Percentiles rank a stretch among this genome's conserved stretches.
phyloP scores from a whole-genome alignment of 2,329 filamentous ascomycete genomes.

The Aureobasidium mangrovei region DNA sequence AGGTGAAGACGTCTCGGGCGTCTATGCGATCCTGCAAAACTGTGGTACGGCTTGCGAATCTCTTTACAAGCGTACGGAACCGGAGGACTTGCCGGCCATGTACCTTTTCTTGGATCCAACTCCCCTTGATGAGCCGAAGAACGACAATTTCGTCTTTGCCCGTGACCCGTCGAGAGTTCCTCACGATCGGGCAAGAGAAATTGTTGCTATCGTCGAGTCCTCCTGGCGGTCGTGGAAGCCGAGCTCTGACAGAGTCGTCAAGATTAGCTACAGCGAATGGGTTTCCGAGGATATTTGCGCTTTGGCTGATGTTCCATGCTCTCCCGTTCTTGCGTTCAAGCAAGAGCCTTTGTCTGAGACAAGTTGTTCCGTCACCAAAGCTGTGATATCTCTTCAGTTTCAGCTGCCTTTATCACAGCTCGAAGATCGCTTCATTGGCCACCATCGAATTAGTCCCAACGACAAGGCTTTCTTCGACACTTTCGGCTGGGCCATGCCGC shows the following conservation, averaged over 20 bases:
- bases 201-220: constrained; percentile 40
- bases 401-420: background rate
- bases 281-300: background rate
- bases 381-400: background rate
- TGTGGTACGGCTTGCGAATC: constrained; percentile 51
- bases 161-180: constrained; percentile 37
- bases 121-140: constrained; percentile 35
- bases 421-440: background rate
- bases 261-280: background rate
- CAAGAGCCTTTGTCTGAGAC: background rate
- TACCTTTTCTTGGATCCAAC: constrained; percentile 53
- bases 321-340: background rate
- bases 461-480: constrained; percentile 24
- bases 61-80: constrained; percentile 40
- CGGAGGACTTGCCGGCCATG: constrained; percentile 25
- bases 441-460: background rate
- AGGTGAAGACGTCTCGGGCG: constrained; percentile 36
- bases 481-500: constrained; percentile 24
- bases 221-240: constrained; percentile 34
- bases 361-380: background rate
- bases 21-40: constrained; percentile 42
- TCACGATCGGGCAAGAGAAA: constrained; percentile 38
- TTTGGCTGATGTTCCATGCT: background rate
- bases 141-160: constrained; percentile 52
- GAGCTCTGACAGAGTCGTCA: background rate